phyloP scores from a whole-genome alignment of 352 stramenopile species.

The Phytophthora brassicae region DNA sequence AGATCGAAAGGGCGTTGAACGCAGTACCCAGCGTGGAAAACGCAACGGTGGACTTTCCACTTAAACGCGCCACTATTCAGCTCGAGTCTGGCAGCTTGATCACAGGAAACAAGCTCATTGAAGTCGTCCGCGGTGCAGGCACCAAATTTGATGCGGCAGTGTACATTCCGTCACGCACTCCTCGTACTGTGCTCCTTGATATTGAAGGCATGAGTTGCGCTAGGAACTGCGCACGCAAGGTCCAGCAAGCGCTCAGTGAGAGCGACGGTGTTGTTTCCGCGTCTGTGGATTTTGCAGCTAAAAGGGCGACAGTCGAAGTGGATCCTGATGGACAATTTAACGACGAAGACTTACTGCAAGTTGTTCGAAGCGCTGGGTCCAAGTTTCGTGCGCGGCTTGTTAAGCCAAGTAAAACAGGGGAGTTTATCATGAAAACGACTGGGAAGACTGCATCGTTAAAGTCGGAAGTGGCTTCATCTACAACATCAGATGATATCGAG shows the following conservation, averaged over 20 bases:
- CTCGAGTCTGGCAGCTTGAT: constrained; percentile 53
- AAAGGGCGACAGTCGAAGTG: constrained; percentile 62
- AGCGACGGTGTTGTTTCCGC: constrained; percentile 65
- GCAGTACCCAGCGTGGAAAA: constrained; percentile 50
- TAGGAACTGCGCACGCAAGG: constrained; percentile 70
- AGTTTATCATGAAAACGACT: background rate
- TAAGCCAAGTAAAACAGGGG: constrained; percentile 1
- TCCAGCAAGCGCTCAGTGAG: constrained; percentile 61
- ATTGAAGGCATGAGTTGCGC: constrained; percentile 71
- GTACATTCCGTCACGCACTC: constrained; percentile 28
- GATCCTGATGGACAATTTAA: constrained; percentile 59
- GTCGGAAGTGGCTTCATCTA: constrained; percentile 12
- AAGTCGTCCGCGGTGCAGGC: constrained; percentile 45
- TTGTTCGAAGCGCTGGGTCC: constrained; percentile 35
- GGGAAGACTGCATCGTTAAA: constrained; percentile 7
- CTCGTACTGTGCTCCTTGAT: constrained; percentile 49
- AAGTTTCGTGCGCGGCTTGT: constrained; percentile 32
- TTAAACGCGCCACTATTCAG: constrained; percentile 62
- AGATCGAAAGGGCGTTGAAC: constrained; percentile 64
- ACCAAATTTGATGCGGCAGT: constrained; percentile 72
- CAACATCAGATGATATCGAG: constrained; percentile 29
- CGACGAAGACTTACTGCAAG: constrained; percentile 58
- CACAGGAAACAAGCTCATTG: constrained; percentile 59
- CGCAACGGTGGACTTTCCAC: constrained; percentile 65
- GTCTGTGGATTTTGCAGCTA: constrained; percentile 66